A percentile compares a stretch with the other conserved stretches of the same genome.
phyloP scores from a whole-genome alignment of 257 asterid species.

The Solanum etuberosum region DNA sequence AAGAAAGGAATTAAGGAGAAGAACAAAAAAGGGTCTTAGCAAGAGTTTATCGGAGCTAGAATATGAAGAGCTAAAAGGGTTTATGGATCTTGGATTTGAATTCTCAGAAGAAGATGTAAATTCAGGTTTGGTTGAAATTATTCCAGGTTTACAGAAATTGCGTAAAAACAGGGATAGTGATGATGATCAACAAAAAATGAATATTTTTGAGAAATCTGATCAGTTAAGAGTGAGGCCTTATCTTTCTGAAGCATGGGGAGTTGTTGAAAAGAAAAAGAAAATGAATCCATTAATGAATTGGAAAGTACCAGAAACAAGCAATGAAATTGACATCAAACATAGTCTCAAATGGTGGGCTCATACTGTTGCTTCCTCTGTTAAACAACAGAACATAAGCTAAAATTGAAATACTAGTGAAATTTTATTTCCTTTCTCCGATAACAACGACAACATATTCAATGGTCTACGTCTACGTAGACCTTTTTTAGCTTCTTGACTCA shows the following conservation, averaged over 20 bases:
- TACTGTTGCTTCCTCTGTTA: constrained; percentile 46
- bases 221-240: constrained; percentile 30
- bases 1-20: not conserved
- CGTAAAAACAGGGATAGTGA: not conserved
- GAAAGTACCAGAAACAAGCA: constrained; percentile 19
- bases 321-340: constrained; percentile 35
- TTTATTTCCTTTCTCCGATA: too few species aligned
- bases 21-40: not conserved
- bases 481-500: not conserved
- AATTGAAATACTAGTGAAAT: not conserved
- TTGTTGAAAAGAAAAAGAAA: not conserved
- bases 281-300: constrained; percentile 18
- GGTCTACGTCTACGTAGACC: fast-evolving
- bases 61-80: constrained; percentile 48
- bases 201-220: not conserved
- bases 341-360: constrained; percentile 64
- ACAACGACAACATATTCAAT: not conserved
- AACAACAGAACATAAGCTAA: not conserved
- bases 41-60: constrained; percentile 57
- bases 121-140: constrained; percentile 19
- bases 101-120: constrained; percentile 37
- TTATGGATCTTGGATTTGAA: constrained; percentile 55
- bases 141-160: constrained; percentile 47
- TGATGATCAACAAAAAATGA: not conserved
- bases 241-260: constrained; percentile 53